Percentiles rank a stretch among this genome's conserved stretches.
phyloP scores from a whole-genome alignment of 1,139 yeast species.

The Blastobotrys apis region DNA sequence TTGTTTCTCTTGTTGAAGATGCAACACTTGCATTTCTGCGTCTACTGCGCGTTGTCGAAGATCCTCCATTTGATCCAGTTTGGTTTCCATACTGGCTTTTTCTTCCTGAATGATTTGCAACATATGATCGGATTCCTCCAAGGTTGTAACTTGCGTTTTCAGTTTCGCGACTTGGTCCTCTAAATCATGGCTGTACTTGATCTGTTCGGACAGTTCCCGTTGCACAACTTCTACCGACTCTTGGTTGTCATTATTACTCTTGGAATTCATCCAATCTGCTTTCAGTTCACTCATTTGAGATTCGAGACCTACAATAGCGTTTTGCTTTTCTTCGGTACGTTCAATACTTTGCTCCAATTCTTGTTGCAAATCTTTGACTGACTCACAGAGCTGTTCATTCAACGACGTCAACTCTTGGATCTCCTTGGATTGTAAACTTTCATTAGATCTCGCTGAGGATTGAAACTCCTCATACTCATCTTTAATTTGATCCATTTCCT shows the following conservation, averaged over 20 bases:
- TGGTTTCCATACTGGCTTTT: conserved; percentile 41
- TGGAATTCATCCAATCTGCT: conserved; percentile 16
- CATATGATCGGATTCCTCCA: conserved; percentile 42
- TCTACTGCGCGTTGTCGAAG: conserved; percentile 48
- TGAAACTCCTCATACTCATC: conserved; percentile 20
- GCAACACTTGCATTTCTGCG: conserved; percentile 50
- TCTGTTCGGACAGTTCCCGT: conserved; percentile 53
- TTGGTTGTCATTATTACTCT: conserved; percentile 32
- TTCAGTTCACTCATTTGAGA: conserved; percentile 21
- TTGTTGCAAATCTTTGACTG: conserved; percentile 18
- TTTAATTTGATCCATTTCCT: conserved; percentile 15
- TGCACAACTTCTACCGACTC: conserved; percentile 37
- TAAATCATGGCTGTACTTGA: conserved; percentile 52
- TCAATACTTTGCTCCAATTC: conserved; percentile 19
- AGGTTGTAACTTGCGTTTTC: conserved; percentile 43
- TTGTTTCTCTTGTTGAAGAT: conserved; percentile 43
- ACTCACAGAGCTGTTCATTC: conserved; percentile 16
- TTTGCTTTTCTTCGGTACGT: conserved; percentile 27
- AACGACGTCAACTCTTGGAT: conserved; percentile 20
- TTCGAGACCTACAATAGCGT: conserved; percentile 39
- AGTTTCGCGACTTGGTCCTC: conserved; percentile 50
- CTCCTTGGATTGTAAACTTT: conserved; percentile 16
- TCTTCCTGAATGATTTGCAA: conserved; percentile 53
- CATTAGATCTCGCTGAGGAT: conserved; percentile 16
- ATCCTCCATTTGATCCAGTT: conserved; percentile 42